Percentiles rank a stretch among this genome's conserved stretches.
Evolutionary conservation across 1,284 basidiomycete species (phyloP).

Genomic region (Paramarasmius palmivorus): DNA sequence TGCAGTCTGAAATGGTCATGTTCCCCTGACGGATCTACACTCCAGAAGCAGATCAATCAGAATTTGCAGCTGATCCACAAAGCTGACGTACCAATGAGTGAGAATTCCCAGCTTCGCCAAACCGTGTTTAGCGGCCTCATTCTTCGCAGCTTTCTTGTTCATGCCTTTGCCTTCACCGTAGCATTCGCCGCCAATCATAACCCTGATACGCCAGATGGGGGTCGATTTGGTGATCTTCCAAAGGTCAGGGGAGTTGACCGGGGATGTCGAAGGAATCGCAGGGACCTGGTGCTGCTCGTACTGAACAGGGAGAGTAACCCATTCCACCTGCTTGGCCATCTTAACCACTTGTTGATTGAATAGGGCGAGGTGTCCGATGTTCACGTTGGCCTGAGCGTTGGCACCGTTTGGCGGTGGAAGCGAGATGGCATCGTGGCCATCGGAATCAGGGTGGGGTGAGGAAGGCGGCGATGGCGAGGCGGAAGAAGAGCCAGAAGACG

Average conservation of each 20-base stretch:
- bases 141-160: conserved; percentile 76
- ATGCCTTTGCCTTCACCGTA: conserved; percentile 63
- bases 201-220: conserved; percentile 69
- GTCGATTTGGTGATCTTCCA: conserved; percentile 52
- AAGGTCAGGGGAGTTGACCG: conserved; percentile 6
- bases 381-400: conserved; percentile 20
- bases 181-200: conserved; percentile 56
- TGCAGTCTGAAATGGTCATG: conserved; percentile 59
- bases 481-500: conserved; percentile 14
- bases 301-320: conserved; percentile 48
- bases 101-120: conserved; percentile 47
- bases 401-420: too few species aligned
- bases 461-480: conserved; percentile 13
- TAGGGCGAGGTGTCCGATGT: conserved; percentile 66
- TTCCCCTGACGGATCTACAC: conserved; percentile 18
- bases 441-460: background rate
- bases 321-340: conserved; percentile 57
- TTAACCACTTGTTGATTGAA: conserved; percentile 77
- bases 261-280: background rate
- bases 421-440: conserved; percentile 1
- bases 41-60: background rate
- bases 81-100: conserved; percentile 1
- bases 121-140: conserved; percentile 66
- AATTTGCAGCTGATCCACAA: conserved; percentile 1
- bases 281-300: background rate